Evolutionary conservation across 208 protist species (phyloP).

Genomic region (Trypanosoma lewisi): DNA sequence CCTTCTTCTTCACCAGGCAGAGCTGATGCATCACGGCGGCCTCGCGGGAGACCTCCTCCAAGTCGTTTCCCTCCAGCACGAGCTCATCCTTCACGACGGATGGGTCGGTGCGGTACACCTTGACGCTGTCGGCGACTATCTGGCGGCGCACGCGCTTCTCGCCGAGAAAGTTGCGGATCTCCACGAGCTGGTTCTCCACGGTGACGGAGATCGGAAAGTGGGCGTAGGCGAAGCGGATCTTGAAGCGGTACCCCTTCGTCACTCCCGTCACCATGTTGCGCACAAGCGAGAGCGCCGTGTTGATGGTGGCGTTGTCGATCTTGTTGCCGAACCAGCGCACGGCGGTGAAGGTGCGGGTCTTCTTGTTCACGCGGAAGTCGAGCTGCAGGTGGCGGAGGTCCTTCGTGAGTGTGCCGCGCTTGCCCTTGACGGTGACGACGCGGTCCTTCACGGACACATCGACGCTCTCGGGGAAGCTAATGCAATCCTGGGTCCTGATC

Average conservation of each 20-base stretch:
- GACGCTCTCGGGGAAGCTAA: slow-evolving; percentile 75
- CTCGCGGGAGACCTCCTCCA: slow-evolving; percentile 92
- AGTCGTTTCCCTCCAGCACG: slow-evolving; percentile 94
- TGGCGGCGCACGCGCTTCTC: slow-evolving; percentile 96
- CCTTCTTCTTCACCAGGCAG: slow-evolving; percentile 97
- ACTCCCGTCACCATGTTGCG: slow-evolving; percentile 99
- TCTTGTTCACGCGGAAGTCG: slow-evolving; percentile 83
- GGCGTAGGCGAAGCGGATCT: slow-evolving; percentile 98
- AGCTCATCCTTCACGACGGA: slow-evolving; percentile 98
- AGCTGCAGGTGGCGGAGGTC: slow-evolving; percentile 93
- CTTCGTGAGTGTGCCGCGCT: slow-evolving; percentile 93
- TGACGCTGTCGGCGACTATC: slow-evolving; percentile 89
- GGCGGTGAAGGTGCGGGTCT: slow-evolving; percentile 62
- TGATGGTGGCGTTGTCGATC: slow-evolving; percentile 94
- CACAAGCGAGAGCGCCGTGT: slow-evolving; percentile 95
- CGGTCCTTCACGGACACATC: slow-evolving; percentile 62
- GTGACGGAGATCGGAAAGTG: slow-evolving; percentile 99
- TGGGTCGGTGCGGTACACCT: slow-evolving; percentile 73
- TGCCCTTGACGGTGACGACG: slow-evolving; percentile 93
- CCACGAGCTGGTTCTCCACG: slow-evolving; percentile 92
- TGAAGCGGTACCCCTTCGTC: slow-evolving; percentile 98
- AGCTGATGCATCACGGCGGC: slow-evolving; percentile 96
- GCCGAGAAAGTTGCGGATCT: slow-evolving; percentile 99
- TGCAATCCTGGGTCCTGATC: slow-evolving; percentile 60
- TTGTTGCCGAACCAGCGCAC: slow-evolving; percentile 96